Conservation (phyloP, 2,329 filamentous ascomycete genomes). For the Aspergillus piperis region DNA sequence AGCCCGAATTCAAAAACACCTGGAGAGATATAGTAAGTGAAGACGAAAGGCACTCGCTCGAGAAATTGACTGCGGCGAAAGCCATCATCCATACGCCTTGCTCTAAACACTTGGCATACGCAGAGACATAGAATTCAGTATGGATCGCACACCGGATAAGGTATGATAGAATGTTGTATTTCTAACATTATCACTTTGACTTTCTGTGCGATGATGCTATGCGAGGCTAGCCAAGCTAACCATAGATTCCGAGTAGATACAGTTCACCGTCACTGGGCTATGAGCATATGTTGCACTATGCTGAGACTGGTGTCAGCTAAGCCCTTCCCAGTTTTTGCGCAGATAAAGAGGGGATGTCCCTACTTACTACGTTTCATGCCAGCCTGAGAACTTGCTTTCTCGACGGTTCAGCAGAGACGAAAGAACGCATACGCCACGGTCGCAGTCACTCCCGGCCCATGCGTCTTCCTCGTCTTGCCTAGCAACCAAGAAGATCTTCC, state of each 20-base stretch:
- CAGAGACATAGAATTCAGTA: conserved; percentile 79
- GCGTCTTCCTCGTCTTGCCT: not conserved
- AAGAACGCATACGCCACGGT: conserved; percentile 1
- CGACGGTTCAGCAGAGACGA: conserved; percentile 52
- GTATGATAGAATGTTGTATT: conserved; percentile 47
- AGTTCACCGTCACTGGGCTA: conserved; percentile 80
- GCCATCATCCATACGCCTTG: conserved; percentile 11
- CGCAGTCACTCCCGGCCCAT: not conserved
- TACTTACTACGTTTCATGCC: conserved; percentile 82
- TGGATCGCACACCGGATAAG: conserved; percentile 86
- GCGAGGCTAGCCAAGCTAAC: conserved; percentile 9
- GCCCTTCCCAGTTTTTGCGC: conserved; percentile 66
- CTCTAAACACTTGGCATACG: conserved; percentile 77
- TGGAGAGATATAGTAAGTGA: conserved; percentile 72
- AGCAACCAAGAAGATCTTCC: not conserved
- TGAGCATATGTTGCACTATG: conserved; percentile 23
- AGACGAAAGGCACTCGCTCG: not conserved
- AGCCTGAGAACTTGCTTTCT: conserved; percentile 70
- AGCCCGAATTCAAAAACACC: conserved; percentile 84
- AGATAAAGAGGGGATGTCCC: conserved; percentile 81
- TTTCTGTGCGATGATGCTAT: not conserved
- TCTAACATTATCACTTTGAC: not conserved
- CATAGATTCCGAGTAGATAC: conserved; percentile 55
- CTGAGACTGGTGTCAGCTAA: conserved; percentile 22
- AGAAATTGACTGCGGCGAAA: not conserved